phyloP scores from a whole-genome alignment of 306 rosid species.

The Styphnolobium japonicum region DNA sequence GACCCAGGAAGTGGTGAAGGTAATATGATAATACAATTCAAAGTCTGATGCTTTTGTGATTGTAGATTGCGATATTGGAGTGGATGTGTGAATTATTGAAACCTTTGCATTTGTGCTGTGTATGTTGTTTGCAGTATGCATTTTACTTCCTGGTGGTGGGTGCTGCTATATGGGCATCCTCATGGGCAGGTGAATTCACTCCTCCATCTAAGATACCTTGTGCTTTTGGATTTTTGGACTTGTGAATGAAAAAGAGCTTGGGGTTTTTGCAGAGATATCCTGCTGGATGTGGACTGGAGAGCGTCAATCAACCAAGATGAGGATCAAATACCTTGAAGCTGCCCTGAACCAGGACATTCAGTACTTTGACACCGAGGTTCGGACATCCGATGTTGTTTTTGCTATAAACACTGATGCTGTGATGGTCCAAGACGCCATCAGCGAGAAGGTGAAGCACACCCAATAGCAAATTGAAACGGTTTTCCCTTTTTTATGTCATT shows the following conservation, averaged over 20 bases:
- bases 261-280: constrained; percentile 72
- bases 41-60: background rate
- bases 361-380: constrained; percentile 86
- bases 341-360: constrained; percentile 89
- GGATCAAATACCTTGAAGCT: constrained; percentile 88
- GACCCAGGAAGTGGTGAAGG: constrained; percentile 93
- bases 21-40: constrained; percentile 16
- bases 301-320: constrained; percentile 92
- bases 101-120: background rate
- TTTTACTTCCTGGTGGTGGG: constrained; percentile 95
- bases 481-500: background rate
- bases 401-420: constrained; percentile 94
- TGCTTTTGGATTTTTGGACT: background rate
- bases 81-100: background rate
- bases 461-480: background rate
- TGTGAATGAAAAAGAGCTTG: constrained; percentile 16
- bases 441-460: constrained; percentile 73
- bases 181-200: constrained; percentile 87
- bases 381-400: constrained; percentile 90
- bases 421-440: constrained; percentile 96
- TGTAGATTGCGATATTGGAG: background rate
- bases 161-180: constrained; percentile 98
- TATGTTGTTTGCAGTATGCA: constrained; percentile 69
- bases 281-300: constrained; percentile 99
- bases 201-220: too few species aligned